Base-by-base conservation (phyloP, 2,329 filamentous ascomycete genomes). In the Colletotrichum trifolii region DNA sequence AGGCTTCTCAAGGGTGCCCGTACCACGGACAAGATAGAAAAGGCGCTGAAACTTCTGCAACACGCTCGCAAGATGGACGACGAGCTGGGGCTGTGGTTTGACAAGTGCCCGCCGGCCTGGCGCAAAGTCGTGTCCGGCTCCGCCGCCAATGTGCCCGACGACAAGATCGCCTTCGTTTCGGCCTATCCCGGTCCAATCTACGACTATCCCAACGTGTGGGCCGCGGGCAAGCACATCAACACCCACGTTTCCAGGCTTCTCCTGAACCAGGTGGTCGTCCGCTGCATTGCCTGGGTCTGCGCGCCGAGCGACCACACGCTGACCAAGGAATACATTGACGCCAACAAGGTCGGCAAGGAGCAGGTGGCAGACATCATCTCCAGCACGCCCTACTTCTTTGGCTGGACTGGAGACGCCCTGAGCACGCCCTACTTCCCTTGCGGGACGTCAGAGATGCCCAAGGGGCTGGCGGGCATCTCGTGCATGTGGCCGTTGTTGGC, bases 401-500 rank as follows among this genome's bases (percentile, higher is more conserved):
- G 59, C 4, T 72, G 70, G 70, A 68, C 60, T 1, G 70, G 70
- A 2, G 70, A 72, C 46, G 48, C 50, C 6, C 15, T 66, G 17
- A 72, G 70, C 10, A 71, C 68, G 17, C 69, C 70, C 2, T 66
- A 67, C 40, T 72, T 72, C 35, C 70, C 70, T 2, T 72, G 70
- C 38, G 70, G 70, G 2, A 70, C 70, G 3, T 62, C 70, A 9
- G 69, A 71, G 40, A 71, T 50, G 35, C 70, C 70, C 17, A 72
- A 72, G 42, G 70, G 70, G 1, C 52, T 70, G 47, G 69, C 69
- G 8, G 69, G 66, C 6, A 48, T 71, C 9, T 69, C 64, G 6
- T 70, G 68, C 33, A 63, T 72, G 57, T 72, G 68, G 54, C 70
- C 70, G 2, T 61, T 72, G 11, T 58, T 71, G 5, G 66, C 68